These are phyloP conservation scores for Paecilomyces niveus DNA, from an alignment of 2,329 filamentous ascomycete genomes.

Conservation along the genomic window DNA sequence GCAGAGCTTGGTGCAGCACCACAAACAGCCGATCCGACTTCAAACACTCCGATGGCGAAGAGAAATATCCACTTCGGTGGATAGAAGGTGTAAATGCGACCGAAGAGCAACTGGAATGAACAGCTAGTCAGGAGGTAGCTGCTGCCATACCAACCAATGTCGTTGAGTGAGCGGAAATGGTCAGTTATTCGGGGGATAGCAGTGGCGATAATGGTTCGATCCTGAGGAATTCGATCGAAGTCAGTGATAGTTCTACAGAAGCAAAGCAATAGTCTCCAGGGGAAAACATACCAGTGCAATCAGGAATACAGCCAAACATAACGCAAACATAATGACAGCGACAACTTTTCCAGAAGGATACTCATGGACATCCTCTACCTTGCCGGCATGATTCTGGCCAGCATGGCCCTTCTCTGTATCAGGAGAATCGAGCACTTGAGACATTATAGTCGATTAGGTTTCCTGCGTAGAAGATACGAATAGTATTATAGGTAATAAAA, in stretches of 20 bases:
- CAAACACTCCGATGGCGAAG: conserved; percentile 20
- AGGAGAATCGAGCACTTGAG: not conserved
- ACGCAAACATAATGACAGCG: not conserved
- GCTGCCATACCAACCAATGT: conserved; percentile 32
- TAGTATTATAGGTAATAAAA: not conserved
- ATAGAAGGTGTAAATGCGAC: conserved; percentile 36
- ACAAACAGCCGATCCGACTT: conserved; percentile 21
- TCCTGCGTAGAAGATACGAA: not conserved
- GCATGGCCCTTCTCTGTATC: too few species aligned
- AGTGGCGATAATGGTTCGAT: conserved; percentile 9
- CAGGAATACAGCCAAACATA: not conserved
- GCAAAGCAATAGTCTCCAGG: not conserved
- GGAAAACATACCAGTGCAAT: too few species aligned
- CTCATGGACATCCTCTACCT: too few species aligned
- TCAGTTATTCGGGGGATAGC: conserved; percentile 30
- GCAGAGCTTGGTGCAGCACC: conserved; percentile 20
- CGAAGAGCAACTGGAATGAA: conserved; percentile 22
- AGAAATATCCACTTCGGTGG: conserved; percentile 29
- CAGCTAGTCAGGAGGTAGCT: conserved; percentile 24
- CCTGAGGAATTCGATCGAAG: not conserved
- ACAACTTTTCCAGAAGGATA: too few species aligned
- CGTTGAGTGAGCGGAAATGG: conserved; percentile 24
- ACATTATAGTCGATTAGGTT: not conserved
- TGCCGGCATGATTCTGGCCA: too few species aligned
- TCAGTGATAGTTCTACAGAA: not conserved